phyloP scores from a whole-genome alignment of 805 yeast species.

The Ogataea minuta region DNA sequence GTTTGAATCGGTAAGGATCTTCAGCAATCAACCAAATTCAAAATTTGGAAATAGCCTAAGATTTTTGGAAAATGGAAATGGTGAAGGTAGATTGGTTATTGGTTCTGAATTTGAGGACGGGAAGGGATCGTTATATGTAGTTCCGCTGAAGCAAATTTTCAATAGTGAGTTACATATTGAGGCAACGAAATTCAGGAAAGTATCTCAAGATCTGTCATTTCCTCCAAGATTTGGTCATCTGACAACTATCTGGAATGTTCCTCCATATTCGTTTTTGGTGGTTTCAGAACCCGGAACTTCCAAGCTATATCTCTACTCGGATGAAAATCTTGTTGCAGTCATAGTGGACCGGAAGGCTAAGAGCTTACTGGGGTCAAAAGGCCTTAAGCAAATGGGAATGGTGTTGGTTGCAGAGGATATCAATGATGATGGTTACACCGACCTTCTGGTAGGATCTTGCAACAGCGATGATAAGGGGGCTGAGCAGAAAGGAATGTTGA shows the following conservation, averaged over 20 bases:
- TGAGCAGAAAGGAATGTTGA: slow-evolving; percentile 38
- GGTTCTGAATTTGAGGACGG: slow-evolving; percentile 49
- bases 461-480: slow-evolving; percentile 22
- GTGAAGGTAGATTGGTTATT: slow-evolving; percentile 42
- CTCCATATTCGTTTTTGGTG: slow-evolving; percentile 37
- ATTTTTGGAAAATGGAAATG: slow-evolving; percentile 41
- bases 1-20: not conserved
- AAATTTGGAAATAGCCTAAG: slow-evolving; percentile 48
- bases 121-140: slow-evolving; percentile 43
- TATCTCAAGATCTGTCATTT: slow-evolving; percentile 15
- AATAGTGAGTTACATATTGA: not conserved
- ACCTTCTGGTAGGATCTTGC: slow-evolving; percentile 46
- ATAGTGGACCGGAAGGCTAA: slow-evolving; percentile 26
- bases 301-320: slow-evolving; percentile 36
- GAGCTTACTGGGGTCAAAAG: slow-evolving; percentile 36
- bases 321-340: slow-evolving; percentile 15
- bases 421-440: slow-evolving; percentile 39
- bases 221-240: slow-evolving; percentile 44
- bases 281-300: slow-evolving; percentile 55
- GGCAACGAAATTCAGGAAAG: not conserved
- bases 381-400: slow-evolving; percentile 44
- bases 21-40: slow-evolving; percentile 25
- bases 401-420: slow-evolving; percentile 28
- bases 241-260: slow-evolving; percentile 31
- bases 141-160: slow-evolving; percentile 38